These are phyloP conservation scores for Luvunga scandens DNA, from an alignment of 345 rosid species.

Conservation along the genomic window DNA sequence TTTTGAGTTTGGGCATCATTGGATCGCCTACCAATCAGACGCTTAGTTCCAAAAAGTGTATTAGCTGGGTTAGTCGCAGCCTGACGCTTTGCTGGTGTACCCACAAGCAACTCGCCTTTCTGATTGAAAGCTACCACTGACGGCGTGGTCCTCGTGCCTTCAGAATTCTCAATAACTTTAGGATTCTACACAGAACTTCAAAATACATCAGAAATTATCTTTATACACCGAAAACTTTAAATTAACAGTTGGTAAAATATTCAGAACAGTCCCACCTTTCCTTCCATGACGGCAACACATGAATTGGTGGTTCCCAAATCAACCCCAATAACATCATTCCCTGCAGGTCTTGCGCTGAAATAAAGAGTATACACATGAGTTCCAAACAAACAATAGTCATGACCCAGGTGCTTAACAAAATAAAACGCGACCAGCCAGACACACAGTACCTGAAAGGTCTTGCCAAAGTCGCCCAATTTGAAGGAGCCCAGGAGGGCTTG, in stretches of 20 bases:
- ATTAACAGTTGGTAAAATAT: background rate
- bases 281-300: conserved; percentile 97
- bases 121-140: conserved; percentile 81
- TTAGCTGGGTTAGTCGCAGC: conserved; percentile 88
- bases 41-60: conserved; percentile 73
- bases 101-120: conserved; percentile 74
- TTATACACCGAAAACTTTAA: background rate
- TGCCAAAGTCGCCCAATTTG: conserved; percentile 45
- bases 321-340: conserved; percentile 87
- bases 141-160: conserved; percentile 88
- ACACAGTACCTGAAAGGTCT: conserved; percentile 73
- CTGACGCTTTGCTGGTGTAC: conserved; percentile 90
- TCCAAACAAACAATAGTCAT: background rate
- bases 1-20: conserved; percentile 80
- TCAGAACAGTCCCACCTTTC: conserved; percentile 52
- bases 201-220: background rate
- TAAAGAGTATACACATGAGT: background rate
- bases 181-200: conserved; percentile 46
- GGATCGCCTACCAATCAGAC: conserved; percentile 75
- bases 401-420: background rate
- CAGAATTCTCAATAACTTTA: conserved; percentile 86
- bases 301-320: conserved; percentile 98
- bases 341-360: conserved; percentile 75
- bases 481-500: conserved; percentile 37
- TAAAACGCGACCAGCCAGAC: background rate